phyloP scores from a whole-genome alignment of 1,284 basidiomycete species.

The Ustilago vetiveriae region DNA sequence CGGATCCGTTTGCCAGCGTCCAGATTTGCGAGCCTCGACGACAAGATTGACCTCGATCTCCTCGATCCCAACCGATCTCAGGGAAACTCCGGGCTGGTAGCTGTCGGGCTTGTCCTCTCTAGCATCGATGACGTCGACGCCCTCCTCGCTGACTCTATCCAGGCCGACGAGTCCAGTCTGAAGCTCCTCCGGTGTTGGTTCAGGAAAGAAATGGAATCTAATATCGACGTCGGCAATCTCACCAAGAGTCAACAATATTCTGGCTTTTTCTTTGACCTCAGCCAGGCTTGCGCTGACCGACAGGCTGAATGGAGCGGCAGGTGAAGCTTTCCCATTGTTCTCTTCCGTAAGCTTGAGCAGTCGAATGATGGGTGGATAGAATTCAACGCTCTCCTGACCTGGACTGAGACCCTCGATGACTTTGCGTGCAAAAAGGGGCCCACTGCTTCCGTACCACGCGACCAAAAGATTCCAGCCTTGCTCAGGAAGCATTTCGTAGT shows the following conservation, averaged over 20 bases:
- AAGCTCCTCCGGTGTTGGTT: conserved; percentile 25
- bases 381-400: conserved; percentile 75
- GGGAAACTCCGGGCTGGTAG: conserved; percentile 37
- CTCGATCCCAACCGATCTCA: conserved; percentile 54
- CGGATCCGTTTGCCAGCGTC: conserved; percentile 58
- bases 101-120: conserved; percentile 49
- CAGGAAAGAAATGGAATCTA: conserved; percentile 47
- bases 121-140: conserved; percentile 55
- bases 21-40: conserved; percentile 58
- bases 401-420: conserved; percentile 71
- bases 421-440: conserved; percentile 73
- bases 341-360: conserved; percentile 70
- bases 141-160: conserved; percentile 21
- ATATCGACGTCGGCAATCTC: conserved; percentile 37
- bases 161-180: conserved; percentile 17
- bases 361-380: conserved; percentile 78
- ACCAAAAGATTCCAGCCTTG: conserved; percentile 78
- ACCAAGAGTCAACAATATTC: conserved; percentile 37
- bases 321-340: conserved; percentile 52
- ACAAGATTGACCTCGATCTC: conserved; percentile 61
- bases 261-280: conserved; percentile 51
- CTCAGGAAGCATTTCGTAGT: conserved; percentile 81
- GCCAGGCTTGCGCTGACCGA: conserved; percentile 54
- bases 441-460: conserved; percentile 77
- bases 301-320: conserved; percentile 34